Evolutionary conservation across 164 flowering plant species (phyloP), one percentile per base, ranked within the genome.

Genomic region (Protea cynaroides): DNA sequence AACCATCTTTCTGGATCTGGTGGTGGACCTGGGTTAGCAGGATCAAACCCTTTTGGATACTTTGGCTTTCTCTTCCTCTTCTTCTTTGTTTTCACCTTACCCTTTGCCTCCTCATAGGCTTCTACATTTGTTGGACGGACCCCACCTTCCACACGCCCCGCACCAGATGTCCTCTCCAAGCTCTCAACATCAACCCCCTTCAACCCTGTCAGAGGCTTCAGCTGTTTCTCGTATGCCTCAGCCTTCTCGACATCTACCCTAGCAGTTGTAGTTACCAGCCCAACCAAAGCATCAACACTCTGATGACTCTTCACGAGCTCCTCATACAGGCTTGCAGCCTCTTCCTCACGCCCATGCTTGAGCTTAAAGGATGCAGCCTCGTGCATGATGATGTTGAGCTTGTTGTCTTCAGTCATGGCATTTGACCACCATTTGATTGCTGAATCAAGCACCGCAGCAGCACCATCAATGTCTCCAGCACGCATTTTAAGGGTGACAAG

Each of bases 1-100:
- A 94, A 79, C 99, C 99, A 94, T 64, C 99, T 78, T 65, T 91
- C 97, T 40, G 93, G 99, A 72, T 94, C 99, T 2, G 99, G 99
- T 14, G 93, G 91, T 21, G 98, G 96, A 14, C 96, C 96, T 0
- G 99, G 99, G 68, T 91, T 88, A 37, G 95, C 86, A 7, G 93
- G 96, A 68, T 94, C 99, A 40, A 86, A 89, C 1, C 97, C 96
- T 75, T 91, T 94, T 0, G 99, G 99, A 57, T 94, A 91, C 74
- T 60, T 89, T 17, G 99, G 99, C 78, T 94, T 91, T 75, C 96
- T 85, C 89, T 94, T 94, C 62, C 99, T 83, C 81, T 91, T 91
- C 75, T 84, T 93, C 86, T 82, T 94, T 15, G 81, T 47, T 73
- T 85, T 91, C 23, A 77, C 80, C 74, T 85, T 86, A 18, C 46